A percentile compares a stretch with the other conserved stretches of the same genome.
phyloP scores from a whole-genome alignment of 495 filamentous ascomycete genomes.

The Aeminium ludgeri region DNA sequence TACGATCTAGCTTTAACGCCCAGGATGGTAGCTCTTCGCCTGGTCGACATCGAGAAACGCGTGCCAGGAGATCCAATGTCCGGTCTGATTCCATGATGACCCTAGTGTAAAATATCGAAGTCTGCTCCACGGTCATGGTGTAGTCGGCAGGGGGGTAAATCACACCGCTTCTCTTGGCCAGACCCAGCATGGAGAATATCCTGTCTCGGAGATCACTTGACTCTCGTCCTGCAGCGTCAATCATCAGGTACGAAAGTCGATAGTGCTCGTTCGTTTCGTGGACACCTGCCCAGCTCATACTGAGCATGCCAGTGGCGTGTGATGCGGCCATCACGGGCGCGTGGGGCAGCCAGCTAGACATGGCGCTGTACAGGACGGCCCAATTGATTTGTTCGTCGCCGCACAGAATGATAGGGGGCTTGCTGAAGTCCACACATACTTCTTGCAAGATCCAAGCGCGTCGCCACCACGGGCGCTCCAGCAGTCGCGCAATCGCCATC shows the following conservation, averaged over 20 bases:
- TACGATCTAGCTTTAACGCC: too few relatives aligned
- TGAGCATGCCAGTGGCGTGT: too few relatives aligned
- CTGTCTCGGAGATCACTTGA: neutral
- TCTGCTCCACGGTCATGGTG: neutral
- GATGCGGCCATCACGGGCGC: too few relatives aligned
- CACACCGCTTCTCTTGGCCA: neutral
- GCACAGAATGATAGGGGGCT: conserved; percentile 1
- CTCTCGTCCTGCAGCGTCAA: neutral
- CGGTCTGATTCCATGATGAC: neutral
- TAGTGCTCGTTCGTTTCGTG: neutral
- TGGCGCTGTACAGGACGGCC: neutral
- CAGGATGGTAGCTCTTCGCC: too few relatives aligned
- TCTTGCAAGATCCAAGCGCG: conserved; percentile 10
- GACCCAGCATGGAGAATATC: neutral
- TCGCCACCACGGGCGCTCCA: neutral
- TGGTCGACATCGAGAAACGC: too few relatives aligned
- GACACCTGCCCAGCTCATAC: too few relatives aligned
- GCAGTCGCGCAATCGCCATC: neutral
- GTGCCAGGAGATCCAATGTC: neutral
- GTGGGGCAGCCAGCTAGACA: too few relatives aligned
- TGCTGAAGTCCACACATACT: neutral
- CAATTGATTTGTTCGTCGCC: neutral
- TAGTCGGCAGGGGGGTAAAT: neutral
- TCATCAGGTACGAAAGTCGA: neutral
- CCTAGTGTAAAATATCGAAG: neutral